phyloP scores from a whole-genome alignment of 768 basidiomycete species.

The Lentinula aciculospora region DNA sequence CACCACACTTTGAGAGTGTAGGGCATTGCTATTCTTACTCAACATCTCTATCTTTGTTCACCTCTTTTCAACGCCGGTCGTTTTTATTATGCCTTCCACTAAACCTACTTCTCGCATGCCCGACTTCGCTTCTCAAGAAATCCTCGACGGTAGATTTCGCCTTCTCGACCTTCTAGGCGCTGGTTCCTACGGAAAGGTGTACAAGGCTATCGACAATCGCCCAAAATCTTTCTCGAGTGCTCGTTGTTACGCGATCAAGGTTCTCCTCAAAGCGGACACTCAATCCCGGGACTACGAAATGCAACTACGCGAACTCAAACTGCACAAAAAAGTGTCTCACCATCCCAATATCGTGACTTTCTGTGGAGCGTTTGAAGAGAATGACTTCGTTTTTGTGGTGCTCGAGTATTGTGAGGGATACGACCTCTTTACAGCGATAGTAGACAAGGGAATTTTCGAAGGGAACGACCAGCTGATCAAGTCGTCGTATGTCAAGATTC shows the following conservation, averaged over 20 bases:
- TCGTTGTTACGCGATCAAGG: constrained; percentile 67
- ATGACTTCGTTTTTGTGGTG: constrained; percentile 62
- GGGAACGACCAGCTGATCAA: constrained; percentile 60
- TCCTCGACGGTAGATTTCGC: constrained; percentile 45
- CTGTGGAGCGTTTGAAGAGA: constrained; percentile 57
- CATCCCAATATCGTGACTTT: constrained; percentile 67
- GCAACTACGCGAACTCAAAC: constrained; percentile 65
- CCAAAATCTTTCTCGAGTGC: constrained; percentile 23
- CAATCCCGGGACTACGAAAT: constrained; percentile 49
- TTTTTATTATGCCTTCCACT: background rate
- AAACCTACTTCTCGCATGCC: background rate
- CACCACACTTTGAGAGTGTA: constrained; percentile 6
- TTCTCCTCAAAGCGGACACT: constrained; percentile 52
- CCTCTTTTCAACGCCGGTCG: constrained; percentile 1
- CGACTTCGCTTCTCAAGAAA: constrained; percentile 3
- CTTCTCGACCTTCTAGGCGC: constrained; percentile 60
- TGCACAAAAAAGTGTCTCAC: constrained; percentile 44
- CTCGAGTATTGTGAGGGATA: constrained; percentile 52
- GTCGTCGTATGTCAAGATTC: constrained; percentile 63
- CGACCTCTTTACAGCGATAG: constrained; percentile 69
- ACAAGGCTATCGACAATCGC: constrained; percentile 53
- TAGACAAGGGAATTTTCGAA: constrained; percentile 43
- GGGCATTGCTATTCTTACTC: background rate
- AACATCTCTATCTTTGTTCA: background rate
- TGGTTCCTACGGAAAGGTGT: constrained; percentile 75